Conservation (phyloP, 805 yeast genomes). For the Lipomyces spencermartinsiae region DNA sequence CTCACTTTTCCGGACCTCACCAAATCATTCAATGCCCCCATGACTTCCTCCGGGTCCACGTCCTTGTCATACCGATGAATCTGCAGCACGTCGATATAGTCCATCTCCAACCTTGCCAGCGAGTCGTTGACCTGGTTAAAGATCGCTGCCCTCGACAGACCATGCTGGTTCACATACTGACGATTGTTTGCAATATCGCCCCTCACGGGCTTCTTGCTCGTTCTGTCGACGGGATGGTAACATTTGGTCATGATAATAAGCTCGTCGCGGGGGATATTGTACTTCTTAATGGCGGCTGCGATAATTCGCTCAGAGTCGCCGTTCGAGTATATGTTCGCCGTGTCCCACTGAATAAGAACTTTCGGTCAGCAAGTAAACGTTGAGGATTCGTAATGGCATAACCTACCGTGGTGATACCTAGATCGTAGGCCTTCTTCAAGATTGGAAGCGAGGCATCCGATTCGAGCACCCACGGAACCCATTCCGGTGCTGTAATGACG, state of each 20-base stretch:
- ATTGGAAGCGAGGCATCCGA: conserved; percentile 13
- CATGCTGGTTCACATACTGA: conserved; percentile 57
- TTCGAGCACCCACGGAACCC: conserved; percentile 21
- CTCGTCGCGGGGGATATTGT: conserved; percentile 57
- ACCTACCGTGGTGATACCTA: conserved; percentile 48
- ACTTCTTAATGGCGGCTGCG: conserved; percentile 60
- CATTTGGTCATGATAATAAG: conserved; percentile 62
- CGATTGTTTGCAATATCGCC: conserved; percentile 9
- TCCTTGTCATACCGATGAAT: conserved; percentile 59
- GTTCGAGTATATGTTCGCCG: conserved; percentile 53
- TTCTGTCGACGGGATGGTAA: conserved; percentile 14
- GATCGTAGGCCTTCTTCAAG: conserved; percentile 40
- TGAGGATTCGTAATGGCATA: conserved; percentile 9
- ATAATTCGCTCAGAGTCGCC: conserved; percentile 52
- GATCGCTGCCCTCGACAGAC: conserved; percentile 54
- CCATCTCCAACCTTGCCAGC: conserved; percentile 53
- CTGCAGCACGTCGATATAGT: conserved; percentile 61
- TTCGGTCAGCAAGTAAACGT: background rate
- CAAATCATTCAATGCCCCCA: conserved; percentile 61
- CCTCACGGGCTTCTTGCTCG: conserved; percentile 17
- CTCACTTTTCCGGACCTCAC: conserved; percentile 55
- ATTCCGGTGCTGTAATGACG: conserved; percentile 11
- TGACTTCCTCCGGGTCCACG: conserved; percentile 55
- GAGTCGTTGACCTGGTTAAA: conserved; percentile 53
- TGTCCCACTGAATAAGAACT: conserved; percentile 44